Base-by-base conservation (phyloP, 1,139 yeast genomes). In the Candida glucosophila region DNA sequence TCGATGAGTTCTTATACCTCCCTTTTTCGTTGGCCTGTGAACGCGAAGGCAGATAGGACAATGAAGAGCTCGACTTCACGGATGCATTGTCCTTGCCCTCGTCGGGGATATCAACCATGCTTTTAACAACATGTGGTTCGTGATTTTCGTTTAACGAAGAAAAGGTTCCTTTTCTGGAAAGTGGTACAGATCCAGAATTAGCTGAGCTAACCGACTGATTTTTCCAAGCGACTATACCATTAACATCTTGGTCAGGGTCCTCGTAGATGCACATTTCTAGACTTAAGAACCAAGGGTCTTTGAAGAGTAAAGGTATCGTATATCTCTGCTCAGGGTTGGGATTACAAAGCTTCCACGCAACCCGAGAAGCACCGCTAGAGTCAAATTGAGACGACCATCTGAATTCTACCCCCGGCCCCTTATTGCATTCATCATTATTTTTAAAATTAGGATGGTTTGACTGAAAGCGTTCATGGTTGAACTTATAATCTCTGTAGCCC, bases 281-380 rank as follows among this genome's bases (percentile, higher is more conserved):
- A 8, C 53, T 36, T 24, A 52, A 55, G 46, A 79, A 78, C 78
- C 83, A 79, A 3, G 78, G 74, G 41, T 79, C 86, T 6, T 55
- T 41, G 34, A 76, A 71, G 20, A 80, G 51, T 20, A 61, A 59
- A 1, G 67, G 63, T 39, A 79, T 42, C 14, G 67, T 61, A 46
- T 75, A 74, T 34, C 92, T 58, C 6, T 69, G 55, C 2, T 39
- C 44, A 0, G 66, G 57, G 15, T 71, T 58, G 5, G 85, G 83
- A 42, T 79, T 86, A 41, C 81, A 73, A 29, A 80, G 54, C 44
- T 80, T 69, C 86, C 88, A 78, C 5, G 85, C 83, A 5, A 74
- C 73, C 37, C 86, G 60, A 4, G 82, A 64, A 11, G 78, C 77
- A 12, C 75, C 75, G 1, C 67, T 47, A 25, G 66, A 61, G 16